Evolutionary conservation across 1,139 yeast species (phyloP).

Genomic region (Saccharomyces hybrid): DNA sequence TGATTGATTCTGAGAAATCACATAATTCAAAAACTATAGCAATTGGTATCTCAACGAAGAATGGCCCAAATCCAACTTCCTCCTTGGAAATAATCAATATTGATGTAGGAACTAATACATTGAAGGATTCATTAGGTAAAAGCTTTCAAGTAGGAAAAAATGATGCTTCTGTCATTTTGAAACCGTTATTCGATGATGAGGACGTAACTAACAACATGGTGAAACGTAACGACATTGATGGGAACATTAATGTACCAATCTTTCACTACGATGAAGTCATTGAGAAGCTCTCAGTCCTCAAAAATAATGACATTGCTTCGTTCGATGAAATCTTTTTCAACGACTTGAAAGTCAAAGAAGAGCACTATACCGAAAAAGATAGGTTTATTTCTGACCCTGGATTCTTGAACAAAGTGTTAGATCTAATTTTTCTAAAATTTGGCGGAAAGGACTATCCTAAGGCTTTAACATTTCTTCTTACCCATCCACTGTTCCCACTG

Average conservation of each 20-base stretch:
- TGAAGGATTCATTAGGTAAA: constrained; percentile 68
- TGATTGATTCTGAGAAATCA: constrained; percentile 9
- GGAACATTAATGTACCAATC: constrained; percentile 5
- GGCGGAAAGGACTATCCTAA: constrained; percentile 39
- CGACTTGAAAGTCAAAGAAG: constrained; percentile 30
- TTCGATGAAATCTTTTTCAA: constrained; percentile 31
- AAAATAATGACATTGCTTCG: constrained; percentile 9
- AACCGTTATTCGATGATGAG: constrained; percentile 19
- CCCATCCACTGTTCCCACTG: constrained; percentile 80
- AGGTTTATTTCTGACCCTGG: constrained; percentile 52
- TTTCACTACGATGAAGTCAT: constrained; percentile 28
- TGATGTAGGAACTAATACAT: constrained; percentile 61
- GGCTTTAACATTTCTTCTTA: constrained; percentile 64
- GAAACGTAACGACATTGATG: constrained; percentile 5
- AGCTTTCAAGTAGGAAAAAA: constrained; percentile 35
- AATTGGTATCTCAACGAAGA: constrained; percentile 28
- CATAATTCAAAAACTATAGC: constrained; percentile 23
- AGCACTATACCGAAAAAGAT: constrained; percentile 60
- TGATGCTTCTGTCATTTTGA: constrained; percentile 18
- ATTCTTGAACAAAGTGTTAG: constrained; percentile 46
- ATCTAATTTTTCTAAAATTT: constrained; percentile 37
- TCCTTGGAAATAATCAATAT: constrained; percentile 40
- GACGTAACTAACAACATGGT: constrained; percentile 12
- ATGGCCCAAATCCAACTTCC: constrained; percentile 23
- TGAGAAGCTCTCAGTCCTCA: constrained; percentile 16